phyloP scores from a whole-genome alignment of 2,329 filamentous ascomycete species.

The Huntiella decipiens region DNA sequence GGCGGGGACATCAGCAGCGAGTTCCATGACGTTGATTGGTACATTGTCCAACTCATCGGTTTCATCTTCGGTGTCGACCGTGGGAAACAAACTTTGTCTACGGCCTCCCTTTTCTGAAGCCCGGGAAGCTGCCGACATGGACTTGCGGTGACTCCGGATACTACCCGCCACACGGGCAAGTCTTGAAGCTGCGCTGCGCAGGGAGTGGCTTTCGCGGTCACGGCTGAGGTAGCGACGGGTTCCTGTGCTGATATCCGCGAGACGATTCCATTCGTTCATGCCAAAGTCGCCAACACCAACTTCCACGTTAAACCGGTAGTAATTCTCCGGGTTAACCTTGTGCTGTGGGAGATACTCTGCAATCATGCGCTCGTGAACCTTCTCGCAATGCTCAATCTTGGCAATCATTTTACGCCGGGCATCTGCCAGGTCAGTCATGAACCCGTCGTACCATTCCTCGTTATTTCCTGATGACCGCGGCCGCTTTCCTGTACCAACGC shows the following conservation, averaged over 20 bases:
- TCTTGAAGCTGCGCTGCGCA: slow-evolving; percentile 56
- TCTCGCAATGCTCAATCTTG: slow-evolving; percentile 92
- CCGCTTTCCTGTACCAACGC: slow-evolving; percentile 82
- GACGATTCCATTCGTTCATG: slow-evolving; percentile 93
- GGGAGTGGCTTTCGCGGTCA: slow-evolving; percentile 56
- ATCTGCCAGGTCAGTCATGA: slow-evolving; percentile 76
- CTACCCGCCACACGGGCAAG: slow-evolving; percentile 64
- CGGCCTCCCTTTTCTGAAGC: neutral
- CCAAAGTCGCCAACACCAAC: slow-evolving; percentile 91
- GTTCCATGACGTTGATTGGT: slow-evolving; percentile 28
- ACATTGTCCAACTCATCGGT: neutral
- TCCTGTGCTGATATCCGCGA: slow-evolving; percentile 88
- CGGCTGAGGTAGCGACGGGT: slow-evolving; percentile 68
- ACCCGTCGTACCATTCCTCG: slow-evolving; percentile 80
- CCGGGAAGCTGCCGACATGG: neutral
- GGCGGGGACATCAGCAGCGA: slow-evolving; percentile 35
- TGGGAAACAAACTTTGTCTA: no score
- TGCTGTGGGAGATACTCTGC: slow-evolving; percentile 58
- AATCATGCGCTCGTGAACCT: slow-evolving; percentile 72
- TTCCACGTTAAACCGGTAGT: slow-evolving; percentile 92
- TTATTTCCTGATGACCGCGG: slow-evolving; percentile 46
- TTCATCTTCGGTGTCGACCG: no score
- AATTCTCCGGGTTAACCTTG: slow-evolving; percentile 71
- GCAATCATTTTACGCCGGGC: slow-evolving; percentile 65
- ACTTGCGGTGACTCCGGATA: slow-evolving; percentile 33